These are phyloP conservation scores for Cladorrhinum samala DNA, from an alignment of 495 filamentous ascomycete species.

Conservation along the genomic window DNA sequence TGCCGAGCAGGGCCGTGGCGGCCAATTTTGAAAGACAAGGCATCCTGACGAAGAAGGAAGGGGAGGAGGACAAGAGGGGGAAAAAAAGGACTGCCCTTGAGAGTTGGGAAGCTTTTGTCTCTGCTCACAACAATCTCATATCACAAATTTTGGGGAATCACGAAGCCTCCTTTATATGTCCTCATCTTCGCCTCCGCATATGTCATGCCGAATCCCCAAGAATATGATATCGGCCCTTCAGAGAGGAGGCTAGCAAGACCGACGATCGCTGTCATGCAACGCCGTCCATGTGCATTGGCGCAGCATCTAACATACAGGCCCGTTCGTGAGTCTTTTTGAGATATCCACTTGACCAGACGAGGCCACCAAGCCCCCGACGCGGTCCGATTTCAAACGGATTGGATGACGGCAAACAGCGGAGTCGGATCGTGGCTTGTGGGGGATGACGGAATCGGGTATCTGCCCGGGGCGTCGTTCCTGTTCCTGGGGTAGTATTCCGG, in stretches of 20 bases:
- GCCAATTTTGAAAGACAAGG: background rate
- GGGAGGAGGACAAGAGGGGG: background rate
- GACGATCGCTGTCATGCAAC: background rate
- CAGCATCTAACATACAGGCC: too few species aligned
- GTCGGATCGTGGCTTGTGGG: too few species aligned
- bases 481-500: conserved; percentile 2
- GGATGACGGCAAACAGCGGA: too few species aligned
- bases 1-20: background rate
- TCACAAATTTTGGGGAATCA: too few species aligned
- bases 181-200: too few species aligned
- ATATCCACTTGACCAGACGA: background rate
- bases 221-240: background rate
- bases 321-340: background rate
- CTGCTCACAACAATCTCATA: background rate
- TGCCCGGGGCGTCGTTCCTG: background rate
- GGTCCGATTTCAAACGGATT: background rate
- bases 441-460: too few species aligned
- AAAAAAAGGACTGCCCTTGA: too few species aligned
- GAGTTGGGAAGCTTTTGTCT: background rate
- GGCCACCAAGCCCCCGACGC: background rate
- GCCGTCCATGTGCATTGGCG: background rate
- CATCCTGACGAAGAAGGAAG: background rate
- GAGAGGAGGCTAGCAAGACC: background rate
- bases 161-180: background rate
- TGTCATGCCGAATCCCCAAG: background rate